Percentiles rank a stretch among this genome's conserved stretches.
Evolutionary conservation across 495 filamentous ascomycete genomes (phyloP).

Genomic region (Extremus antarcticus): DNA sequence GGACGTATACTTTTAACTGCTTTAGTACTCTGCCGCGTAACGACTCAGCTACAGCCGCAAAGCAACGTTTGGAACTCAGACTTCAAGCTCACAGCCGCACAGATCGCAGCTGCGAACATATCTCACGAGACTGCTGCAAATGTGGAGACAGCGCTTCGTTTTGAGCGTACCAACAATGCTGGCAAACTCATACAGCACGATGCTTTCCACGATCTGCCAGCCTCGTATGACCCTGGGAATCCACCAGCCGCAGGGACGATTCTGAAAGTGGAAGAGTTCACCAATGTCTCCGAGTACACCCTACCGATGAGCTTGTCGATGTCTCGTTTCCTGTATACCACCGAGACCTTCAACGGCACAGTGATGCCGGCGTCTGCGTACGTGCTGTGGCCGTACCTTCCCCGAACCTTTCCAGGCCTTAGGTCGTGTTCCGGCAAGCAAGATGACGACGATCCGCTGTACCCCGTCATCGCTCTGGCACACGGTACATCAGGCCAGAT

Average conservation of each 20-base stretch:
- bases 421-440: not conserved
- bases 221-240: not conserved
- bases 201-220: constrained; percentile 9
- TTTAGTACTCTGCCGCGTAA: too few relatives aligned
- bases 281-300: constrained; percentile 14
- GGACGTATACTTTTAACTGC: too few relatives aligned
- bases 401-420: constrained; percentile 17
- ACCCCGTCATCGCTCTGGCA: constrained; percentile 40
- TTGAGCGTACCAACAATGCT: constrained; percentile 11
- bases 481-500: constrained; percentile 44
- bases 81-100: not conserved
- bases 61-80: constrained; percentile 5
- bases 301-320: constrained; percentile 6
- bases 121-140: constrained; percentile 1
- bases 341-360: constrained; percentile 36
- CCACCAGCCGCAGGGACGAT: constrained; percentile 8
- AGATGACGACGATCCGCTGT: not conserved
- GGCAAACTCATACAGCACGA: constrained; percentile 3
- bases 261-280: constrained; percentile 15
- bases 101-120: constrained; percentile 6
- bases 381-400: constrained; percentile 42
- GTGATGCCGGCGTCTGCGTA: constrained; percentile 40
- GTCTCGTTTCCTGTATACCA: constrained; percentile 35
- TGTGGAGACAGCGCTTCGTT: constrained; percentile 10
- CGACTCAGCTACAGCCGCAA: not conserved